Evolutionary conservation across 768 basidiomycete species (phyloP).

Genomic region (Candolleomyces eurysporus): DNA sequence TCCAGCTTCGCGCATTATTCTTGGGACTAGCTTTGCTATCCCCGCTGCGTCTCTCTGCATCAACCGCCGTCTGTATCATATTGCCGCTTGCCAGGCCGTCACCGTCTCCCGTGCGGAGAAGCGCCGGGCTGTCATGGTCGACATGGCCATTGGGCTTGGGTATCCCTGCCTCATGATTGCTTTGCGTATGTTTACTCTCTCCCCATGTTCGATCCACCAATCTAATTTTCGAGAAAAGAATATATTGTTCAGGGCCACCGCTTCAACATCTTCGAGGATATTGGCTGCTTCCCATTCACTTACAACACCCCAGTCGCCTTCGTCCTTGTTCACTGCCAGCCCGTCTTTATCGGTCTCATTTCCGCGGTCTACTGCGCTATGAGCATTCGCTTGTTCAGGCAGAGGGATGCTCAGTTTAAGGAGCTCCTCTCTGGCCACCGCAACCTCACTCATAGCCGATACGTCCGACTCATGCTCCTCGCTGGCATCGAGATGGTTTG

Average conservation of each 20-base stretch:
- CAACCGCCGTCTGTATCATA: conserved; percentile 62
- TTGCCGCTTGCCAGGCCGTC: conserved; percentile 51
- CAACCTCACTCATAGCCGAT: conserved; percentile 47
- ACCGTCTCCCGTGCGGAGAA: conserved; percentile 50
- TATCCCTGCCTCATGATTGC: conserved; percentile 6
- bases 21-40: conserved; percentile 38
- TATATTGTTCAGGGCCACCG: conserved; percentile 57
- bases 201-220: neutral
- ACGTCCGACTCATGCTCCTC: conserved; percentile 57
- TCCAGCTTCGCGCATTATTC: neutral
- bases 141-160: conserved; percentile 52
- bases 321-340: conserved; percentile 41
- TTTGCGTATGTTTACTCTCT: neutral
- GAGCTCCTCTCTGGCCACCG: conserved; percentile 35
- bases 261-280: conserved; percentile 56
- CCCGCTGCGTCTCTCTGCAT: conserved; percentile 57
- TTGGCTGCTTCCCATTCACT: conserved; percentile 53
- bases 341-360: conserved; percentile 38
- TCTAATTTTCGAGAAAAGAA: conserved; percentile 23
- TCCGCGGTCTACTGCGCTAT: conserved; percentile 37
- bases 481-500: conserved; percentile 45
- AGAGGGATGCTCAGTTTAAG: conserved; percentile 41
- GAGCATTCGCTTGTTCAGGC: conserved; percentile 41
- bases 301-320: conserved; percentile 47
- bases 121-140: conserved; percentile 47